Percentiles rank a stretch among this genome's conserved stretches.
These are phyloP conservation scores for Terfezia boudieri DNA, from an alignment of 495 filamentous ascomycete species.

Conservation along the genomic window DNA sequence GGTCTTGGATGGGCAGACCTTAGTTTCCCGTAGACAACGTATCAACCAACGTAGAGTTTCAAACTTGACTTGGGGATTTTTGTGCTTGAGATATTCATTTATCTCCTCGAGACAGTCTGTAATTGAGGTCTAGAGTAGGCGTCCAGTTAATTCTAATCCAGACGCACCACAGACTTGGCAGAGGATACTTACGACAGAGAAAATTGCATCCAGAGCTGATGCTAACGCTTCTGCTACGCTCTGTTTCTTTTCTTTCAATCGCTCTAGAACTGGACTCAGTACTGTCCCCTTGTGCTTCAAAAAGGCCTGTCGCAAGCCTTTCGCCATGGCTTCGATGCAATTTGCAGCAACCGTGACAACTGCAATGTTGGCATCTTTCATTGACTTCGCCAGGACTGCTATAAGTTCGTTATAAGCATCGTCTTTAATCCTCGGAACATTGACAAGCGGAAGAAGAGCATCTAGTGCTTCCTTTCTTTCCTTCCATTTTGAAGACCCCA, in stretches of 20 bases:
- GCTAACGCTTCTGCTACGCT: slow-evolving; percentile 69
- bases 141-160: no score
- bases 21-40: slow-evolving; percentile 62
- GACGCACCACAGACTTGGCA: no score
- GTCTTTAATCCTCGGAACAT: slow-evolving; percentile 83
- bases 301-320: slow-evolving; percentile 60
- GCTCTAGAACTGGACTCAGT: slow-evolving; percentile 73
- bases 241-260: slow-evolving; percentile 91
- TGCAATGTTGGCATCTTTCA: slow-evolving; percentile 96
- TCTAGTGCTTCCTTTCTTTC: slow-evolving; percentile 91
- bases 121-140: slow-evolving; percentile 31
- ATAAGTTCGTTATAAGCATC: slow-evolving; percentile 68
- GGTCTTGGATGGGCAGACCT: slow-evolving; percentile 57
- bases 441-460: slow-evolving; percentile 48
- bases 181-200: slow-evolving; percentile 29
- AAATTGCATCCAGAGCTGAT: slow-evolving; percentile 69
- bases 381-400: slow-evolving; percentile 64
- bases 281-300: slow-evolving; percentile 57
- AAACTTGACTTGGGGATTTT: slow-evolving; percentile 94
- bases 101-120: slow-evolving; percentile 78
- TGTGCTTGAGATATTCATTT: slow-evolving; percentile 63
- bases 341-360: slow-evolving; percentile 87
- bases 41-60: slow-evolving; percentile 81
- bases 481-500: slow-evolving; percentile 90
- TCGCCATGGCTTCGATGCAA: slow-evolving; percentile 79